Base-by-base conservation (phyloP, 139 green algal species). In the Dunaliella sp. region DNA sequence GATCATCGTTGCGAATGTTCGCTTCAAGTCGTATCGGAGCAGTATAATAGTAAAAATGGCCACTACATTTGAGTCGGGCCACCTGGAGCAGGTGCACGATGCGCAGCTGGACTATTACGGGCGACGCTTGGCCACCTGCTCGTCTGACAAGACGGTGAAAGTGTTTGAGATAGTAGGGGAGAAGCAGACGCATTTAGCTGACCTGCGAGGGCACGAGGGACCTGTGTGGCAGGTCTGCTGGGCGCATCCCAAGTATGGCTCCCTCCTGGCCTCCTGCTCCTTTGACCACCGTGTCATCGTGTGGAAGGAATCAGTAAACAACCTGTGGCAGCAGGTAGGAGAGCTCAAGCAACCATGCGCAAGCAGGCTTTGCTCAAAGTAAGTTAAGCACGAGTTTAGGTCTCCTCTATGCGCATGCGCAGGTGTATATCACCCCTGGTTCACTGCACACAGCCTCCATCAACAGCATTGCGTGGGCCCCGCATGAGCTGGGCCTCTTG, bases 81-180 rank as follows among this genome's bases (percentile, higher is more conserved):
- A 99, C 85, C 36, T 59, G 0, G 97, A 98, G 86, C 92, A 93
- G 85, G 93, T 99, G 16, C 96, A 99, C 86, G 97, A 98, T 85
- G 92, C 92, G 0, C 94, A 98, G 89, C 92, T 99, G 22, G 98
- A 99, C 73, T 99, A 99, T 77, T 99, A 99, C 84, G 97, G 98
- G 28, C 94, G 95, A 38, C 90, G 95, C 0, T 81, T 99, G 0
- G 98, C 98, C 26, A 99, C 97, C 0, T 96, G 93, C 84, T 98
- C 94, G 2, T 97, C 92, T 32, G 98, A 99, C 86, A 91, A 96
- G 31, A 95, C 88, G 3, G 89, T 99, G 38, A 98, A 97, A 85
- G 84, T 98, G 30, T 98, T 98, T 88, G 93, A 96, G 73, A 91
- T 98, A 1, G 86, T 89, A 0, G 92, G 91, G n/a, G 91, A 94